phyloP scores from a whole-genome alignment of 345 rosid genomes.

The Syzygium aromaticum region DNA sequence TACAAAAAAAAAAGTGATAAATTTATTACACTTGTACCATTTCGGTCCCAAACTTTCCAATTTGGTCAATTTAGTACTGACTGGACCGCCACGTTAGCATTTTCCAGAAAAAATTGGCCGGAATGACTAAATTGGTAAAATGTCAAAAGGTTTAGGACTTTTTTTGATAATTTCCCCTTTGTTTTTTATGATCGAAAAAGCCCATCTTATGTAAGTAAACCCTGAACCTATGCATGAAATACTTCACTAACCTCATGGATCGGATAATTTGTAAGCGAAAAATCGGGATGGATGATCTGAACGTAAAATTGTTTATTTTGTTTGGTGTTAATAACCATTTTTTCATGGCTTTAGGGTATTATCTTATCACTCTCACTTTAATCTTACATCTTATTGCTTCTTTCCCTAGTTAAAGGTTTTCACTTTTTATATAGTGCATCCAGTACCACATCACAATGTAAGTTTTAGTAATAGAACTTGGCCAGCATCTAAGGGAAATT shows the following conservation, averaged over 20 bases:
- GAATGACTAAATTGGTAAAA: background rate
- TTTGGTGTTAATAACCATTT: background rate
- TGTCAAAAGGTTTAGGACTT: accelerated
- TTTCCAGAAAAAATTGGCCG: no score
- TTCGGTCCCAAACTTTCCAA: background rate
- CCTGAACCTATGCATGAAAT: background rate
- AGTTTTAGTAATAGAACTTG: background rate
- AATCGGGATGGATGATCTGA: background rate
- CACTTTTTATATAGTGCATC: background rate
- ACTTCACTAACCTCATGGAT: background rate
- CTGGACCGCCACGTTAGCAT: background rate
- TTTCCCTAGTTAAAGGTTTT: background rate
- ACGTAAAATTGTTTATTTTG: background rate
- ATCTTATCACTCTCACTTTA: background rate
- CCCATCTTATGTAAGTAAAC: background rate
- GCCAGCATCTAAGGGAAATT: background rate
- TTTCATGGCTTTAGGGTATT: background rate
- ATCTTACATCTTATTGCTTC: background rate
- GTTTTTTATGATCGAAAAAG: background rate
- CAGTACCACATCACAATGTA: background rate
- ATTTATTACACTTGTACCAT: background rate
- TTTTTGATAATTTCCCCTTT: background rate
- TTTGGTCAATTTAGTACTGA: background rate
- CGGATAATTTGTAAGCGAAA: background rate
- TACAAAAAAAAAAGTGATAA: background rate